Percentiles rank a stretch among this genome's conserved stretches.
Evolutionary conservation across 1,284 basidiomycete genomes (phyloP).

Genomic region (Leccinum glutinopallens): DNA sequence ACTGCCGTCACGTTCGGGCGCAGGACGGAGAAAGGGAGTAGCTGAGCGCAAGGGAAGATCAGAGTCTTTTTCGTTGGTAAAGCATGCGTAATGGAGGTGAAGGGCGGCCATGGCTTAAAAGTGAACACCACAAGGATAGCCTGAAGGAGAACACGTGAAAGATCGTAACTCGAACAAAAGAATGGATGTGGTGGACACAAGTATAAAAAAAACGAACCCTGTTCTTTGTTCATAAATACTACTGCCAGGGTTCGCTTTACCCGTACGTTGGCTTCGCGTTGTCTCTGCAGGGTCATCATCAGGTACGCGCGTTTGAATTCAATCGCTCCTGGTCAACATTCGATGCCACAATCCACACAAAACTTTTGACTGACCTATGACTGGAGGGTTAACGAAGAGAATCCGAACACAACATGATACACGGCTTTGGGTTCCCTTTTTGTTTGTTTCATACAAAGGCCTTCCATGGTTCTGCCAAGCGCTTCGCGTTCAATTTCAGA

Average conservation of each 20-base stretch:
- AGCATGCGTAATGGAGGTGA: slow-evolving; percentile 57
- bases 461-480: slow-evolving; percentile 25
- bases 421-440: slow-evolving; percentile 20
- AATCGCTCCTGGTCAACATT: slow-evolving; percentile 15
- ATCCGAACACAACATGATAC: slow-evolving; percentile 3
- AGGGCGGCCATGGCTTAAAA: slow-evolving; percentile 50
- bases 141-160: slow-evolving; percentile 16
- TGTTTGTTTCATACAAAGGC: slow-evolving; percentile 13
- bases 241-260: slow-evolving; percentile 7
- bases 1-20: slow-evolving; percentile 49
- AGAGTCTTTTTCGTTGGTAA: slow-evolving; percentile 41
- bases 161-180: slow-evolving; percentile 20
- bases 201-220: slow-evolving; percentile 19
- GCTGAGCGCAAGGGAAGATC: slow-evolving; percentile 49
- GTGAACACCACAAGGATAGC: slow-evolving; percentile 18
- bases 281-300: slow-evolving; percentile 15
- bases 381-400: slow-evolving; percentile 1
- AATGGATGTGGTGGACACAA: slow-evolving; percentile 14
- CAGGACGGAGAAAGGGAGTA: slow-evolving; percentile 49
- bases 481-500: slow-evolving; percentile 14
- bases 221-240: slow-evolving; percentile 23
- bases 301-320: slow-evolving; percentile 9
- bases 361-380: slow-evolving; percentile 20
- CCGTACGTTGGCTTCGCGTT: slow-evolving; percentile 8
- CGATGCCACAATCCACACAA: not conserved